Evolutionary conservation across 352 stramenopile species (phyloP).

Genomic region (Phytophthora litchii): DNA sequence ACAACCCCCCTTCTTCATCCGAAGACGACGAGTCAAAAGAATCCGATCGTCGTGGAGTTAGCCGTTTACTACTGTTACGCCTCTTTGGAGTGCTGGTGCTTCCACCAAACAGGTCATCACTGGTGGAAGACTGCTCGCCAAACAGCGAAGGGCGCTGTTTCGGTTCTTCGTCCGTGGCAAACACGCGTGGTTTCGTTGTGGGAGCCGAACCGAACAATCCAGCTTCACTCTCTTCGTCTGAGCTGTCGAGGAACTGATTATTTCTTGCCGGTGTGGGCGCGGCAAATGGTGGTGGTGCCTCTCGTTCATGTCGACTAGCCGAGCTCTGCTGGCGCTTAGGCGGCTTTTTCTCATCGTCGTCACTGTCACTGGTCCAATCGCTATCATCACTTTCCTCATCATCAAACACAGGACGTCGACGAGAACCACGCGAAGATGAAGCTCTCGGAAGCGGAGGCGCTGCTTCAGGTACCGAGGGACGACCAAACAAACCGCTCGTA

Average conservation of each 20-base stretch:
- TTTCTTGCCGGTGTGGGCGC: constrained; percentile 35
- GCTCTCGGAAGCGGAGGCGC: constrained; percentile 22
- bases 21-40: constrained; percentile 56
- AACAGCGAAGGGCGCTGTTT: constrained; percentile 40
- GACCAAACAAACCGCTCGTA: constrained; percentile 63
- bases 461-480: constrained; percentile 25
- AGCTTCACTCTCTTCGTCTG: constrained; percentile 65
- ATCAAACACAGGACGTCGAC: constrained; percentile 42
- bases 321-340: constrained; percentile 27
- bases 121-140: constrained; percentile 38
- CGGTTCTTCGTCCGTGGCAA: constrained; percentile 33
- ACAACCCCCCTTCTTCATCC: constrained; percentile 50
- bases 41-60: constrained; percentile 40
- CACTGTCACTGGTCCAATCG: constrained; percentile 64
- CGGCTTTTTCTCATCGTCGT: constrained; percentile 25
- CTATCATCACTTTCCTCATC: constrained; percentile 53
- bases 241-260: constrained; percentile 62
- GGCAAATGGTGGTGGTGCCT: constrained; percentile 28
- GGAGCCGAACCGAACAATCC: constrained; percentile 55
- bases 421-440: constrained; percentile 22
- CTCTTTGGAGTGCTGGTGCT: constrained; percentile 23
- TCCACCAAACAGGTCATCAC: constrained; percentile 42
- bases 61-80: constrained; percentile 27
- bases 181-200: constrained; percentile 22
- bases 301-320: constrained; percentile 21